Evolutionary conservation across 805 yeast species (phyloP), one percentile per base, ranked within the genome.

Genomic region (Schizosaccharomyces japonicus): DNA sequence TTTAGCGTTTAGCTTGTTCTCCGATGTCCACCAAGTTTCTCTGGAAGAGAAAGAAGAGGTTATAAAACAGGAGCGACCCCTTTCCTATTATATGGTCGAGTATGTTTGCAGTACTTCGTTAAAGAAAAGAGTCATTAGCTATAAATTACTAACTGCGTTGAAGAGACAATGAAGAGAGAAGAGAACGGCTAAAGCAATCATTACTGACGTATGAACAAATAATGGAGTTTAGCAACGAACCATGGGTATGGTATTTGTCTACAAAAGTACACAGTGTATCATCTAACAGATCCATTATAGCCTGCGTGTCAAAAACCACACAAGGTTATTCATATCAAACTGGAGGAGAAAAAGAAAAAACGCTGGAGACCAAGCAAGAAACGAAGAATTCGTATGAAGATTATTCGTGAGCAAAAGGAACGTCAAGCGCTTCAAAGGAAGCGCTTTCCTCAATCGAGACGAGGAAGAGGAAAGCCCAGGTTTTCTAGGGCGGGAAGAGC

Each of bases 291-390:
- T 19, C 7, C 10, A 36, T 1, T 5, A 32, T 19, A 36, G 42
- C 42, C 42, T 17, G 42, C 26, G 23, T 36, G 42, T 13, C 42
- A 36, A 23, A 36, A 36, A 27, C 28, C 27, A 19, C 42, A 36
- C 6, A 36, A 36, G 26, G 42, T 36, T 10, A 13, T 36, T 2
- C 13, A 17, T 19, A 36, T 36, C 13, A 36, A 36, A 19, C 7
- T 19, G 6, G 42, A 36, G 13, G 42, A 36, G 17, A 36, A 36
- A 32, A 32, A 32, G 36, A 32, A 32, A 15, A 10, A 5, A 7
- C 42, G 42, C 25, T 19, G 42, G 42, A 17, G 42, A 36, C 42
- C 42, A 15, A 36, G 42, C 11, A 36, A 36, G 42, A 36, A 36
- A 36, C 17, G 42, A 21, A 36, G 42, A 21, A 36, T 17, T 19